Evolutionary conservation across 306 rosid species (phyloP), one percentile per base, ranked within the genome.

Genomic region (Vicia faba): DNA sequence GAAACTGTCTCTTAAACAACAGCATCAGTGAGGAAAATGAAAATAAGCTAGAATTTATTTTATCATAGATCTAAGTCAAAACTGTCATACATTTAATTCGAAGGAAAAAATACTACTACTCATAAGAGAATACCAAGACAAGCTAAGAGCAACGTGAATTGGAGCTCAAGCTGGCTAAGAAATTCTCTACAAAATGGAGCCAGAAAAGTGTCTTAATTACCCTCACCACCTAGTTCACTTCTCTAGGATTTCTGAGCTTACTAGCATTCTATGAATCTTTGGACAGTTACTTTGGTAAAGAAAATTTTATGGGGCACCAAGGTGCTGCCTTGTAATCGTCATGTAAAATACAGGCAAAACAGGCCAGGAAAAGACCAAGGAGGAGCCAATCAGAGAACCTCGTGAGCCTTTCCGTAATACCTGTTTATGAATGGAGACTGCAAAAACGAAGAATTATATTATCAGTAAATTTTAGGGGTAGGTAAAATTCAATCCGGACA

Each of bases 381-480:
- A 38, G 63, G 35, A 61, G 19, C 63, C 63, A 54, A 72, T 91
- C 79, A 86, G 72, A 91, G 87, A 71, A 91, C 78, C 78, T 86
- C 90, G 4, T 91, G 97, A 77, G 95, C 97, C 80, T 84, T 91
- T 61, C 97, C 97, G 1, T 86, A 88, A 64, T 88, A 91, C 85
- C 97, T 81, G 82, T 91, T 91, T 64, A 91, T 91, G 69, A 88
- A 91, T 31, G 82, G 83, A 36, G 92, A 87, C 95, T 91, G 87
- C 85, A 75, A 60, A 54, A 25, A 77, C 49, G n/a, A n/a, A 56
- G n/a, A 48, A 72, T 7, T 20, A 54, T 5, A 12, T 4, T 10
- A 7, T 46, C 28, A 19, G 56, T 39, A 38, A 11, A 50, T 13
- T 23, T 35, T 43, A 43, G 12, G 61, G 45, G 35, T 28, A 50